Evolutionary conservation across 129 eudicot genomes (phyloP).

Genomic region (Cynara cardunculus): DNA sequence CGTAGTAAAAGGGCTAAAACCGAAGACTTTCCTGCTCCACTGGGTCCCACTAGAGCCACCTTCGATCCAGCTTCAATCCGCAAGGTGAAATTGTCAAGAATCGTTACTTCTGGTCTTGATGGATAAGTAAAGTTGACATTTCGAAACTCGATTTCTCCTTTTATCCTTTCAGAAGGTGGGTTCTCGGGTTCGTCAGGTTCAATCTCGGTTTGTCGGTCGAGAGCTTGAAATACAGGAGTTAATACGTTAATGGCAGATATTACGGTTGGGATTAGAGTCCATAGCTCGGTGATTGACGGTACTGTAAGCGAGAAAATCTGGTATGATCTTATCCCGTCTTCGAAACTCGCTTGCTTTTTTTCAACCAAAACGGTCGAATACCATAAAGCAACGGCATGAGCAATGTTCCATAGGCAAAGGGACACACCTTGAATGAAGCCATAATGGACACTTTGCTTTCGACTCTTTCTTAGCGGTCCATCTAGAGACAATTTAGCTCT

Average conservation of each 20-base stretch:
- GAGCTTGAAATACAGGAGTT: conserved; percentile 62
- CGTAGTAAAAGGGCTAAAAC: conserved; percentile 65
- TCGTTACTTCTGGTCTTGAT: conserved; percentile 51
- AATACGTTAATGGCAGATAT: conserved; percentile 61
- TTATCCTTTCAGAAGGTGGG: conserved; percentile 40
- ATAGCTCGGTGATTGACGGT: conserved; percentile 80
- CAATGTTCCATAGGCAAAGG: conserved; percentile 86
- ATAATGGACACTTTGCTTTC: conserved; percentile 59
- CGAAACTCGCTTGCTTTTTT: conserved; percentile 54
- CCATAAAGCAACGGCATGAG: conserved; percentile 86
- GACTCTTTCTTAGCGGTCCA: conserved; percentile 36
- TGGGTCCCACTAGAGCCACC: conserved; percentile 74
- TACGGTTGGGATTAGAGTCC: conserved; percentile 82
- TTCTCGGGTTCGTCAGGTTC: conserved; percentile 54
- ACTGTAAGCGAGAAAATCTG: conserved; percentile 85
- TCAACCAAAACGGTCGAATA: conserved; percentile 69
- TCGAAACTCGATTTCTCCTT: conserved; percentile 55
- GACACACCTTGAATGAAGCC: conserved; percentile 82
- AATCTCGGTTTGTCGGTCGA: conserved; percentile 64
- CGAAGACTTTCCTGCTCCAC: conserved; percentile 91
- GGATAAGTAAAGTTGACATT: conserved; percentile 58
- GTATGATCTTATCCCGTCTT: conserved; percentile 65
- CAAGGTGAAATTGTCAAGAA: conserved; percentile 55
- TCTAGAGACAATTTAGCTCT: conserved; percentile 47
- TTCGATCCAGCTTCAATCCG: conserved; percentile 60